Evolutionary conservation across 2,329 filamentous ascomycete species (phyloP).

Genomic region (Colletotrichum sansevieriae): DNA sequence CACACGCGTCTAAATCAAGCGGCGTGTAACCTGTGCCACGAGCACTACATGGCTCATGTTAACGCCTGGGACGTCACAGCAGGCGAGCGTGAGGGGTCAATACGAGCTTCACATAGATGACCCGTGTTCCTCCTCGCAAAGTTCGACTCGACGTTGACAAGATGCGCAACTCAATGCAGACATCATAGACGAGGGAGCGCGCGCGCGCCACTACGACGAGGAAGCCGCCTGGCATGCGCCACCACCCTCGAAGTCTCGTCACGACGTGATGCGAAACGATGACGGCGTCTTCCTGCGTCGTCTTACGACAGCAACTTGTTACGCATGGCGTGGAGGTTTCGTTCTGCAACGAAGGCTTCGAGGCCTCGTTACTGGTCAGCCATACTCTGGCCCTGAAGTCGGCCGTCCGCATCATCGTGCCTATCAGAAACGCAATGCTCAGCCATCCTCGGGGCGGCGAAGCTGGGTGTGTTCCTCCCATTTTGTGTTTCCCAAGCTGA

Average conservation of each 20-base stretch:
- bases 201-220: background rate
- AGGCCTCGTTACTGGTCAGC: background rate
- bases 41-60: constrained; percentile 25
- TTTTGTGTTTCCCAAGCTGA: background rate
- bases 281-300: background rate
- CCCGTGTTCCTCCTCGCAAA: background rate
- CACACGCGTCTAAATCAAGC: background rate
- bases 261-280: background rate
- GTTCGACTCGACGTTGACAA: background rate
- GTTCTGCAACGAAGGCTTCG: constrained; percentile 1
- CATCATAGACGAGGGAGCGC: constrained; percentile 16
- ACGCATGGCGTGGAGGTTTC: constrained; percentile 12
- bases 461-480: background rate
- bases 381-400: constrained; percentile 6
- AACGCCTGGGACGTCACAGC: constrained; percentile 18
- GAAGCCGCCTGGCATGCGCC: background rate
- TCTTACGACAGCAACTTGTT: background rate
- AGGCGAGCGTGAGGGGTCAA: constrained; percentile 17
- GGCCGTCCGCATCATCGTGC: constrained; percentile 38
- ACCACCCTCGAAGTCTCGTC: background rate
- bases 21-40: constrained; percentile 12
- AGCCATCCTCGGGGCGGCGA: background rate
- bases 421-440: constrained; percentile 31
- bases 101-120: constrained; percentile 33
- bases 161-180: constrained; percentile 6